A percentile compares a stretch with the other conserved stretches of the same genome.
Conservation (phyloP, 2,329 filamentous ascomycete species). For the Alternaria ventricosa region DNA sequence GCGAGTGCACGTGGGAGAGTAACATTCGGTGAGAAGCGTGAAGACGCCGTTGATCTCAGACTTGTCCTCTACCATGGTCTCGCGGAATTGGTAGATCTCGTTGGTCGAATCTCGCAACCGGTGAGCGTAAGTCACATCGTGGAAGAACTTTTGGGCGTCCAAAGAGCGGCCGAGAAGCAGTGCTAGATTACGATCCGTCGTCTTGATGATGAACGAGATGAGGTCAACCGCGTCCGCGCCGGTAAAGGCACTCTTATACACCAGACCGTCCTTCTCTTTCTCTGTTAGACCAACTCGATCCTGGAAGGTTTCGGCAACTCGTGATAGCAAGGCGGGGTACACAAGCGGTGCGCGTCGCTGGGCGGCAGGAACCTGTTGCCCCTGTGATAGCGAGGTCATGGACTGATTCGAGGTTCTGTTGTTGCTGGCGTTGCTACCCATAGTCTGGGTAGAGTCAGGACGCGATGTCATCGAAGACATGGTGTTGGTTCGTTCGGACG, state of each 20-base stretch:
- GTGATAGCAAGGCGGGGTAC: slow-evolving; percentile 91
- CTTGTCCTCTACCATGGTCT: slow-evolving; percentile 86
- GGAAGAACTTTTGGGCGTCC: slow-evolving; percentile 98
- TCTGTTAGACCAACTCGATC: slow-evolving; percentile 86
- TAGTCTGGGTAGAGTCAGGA: slow-evolving; percentile 46
- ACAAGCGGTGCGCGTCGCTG: slow-evolving; percentile 78
- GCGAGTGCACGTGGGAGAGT: slow-evolving; percentile 94
- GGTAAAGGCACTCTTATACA: slow-evolving; percentile 97
- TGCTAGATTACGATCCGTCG: slow-evolving; percentile 92
- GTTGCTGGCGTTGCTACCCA: slow-evolving; percentile 28
- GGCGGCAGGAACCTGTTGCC: slow-evolving; percentile 53
- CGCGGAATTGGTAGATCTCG: slow-evolving; percentile 96
- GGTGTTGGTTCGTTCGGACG: slow-evolving; percentile 67
- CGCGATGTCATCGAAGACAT: slow-evolving; percentile 56
- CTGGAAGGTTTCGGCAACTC: slow-evolving; percentile 89
- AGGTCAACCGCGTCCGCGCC: slow-evolving; percentile 95
- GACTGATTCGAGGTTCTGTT: slow-evolving; percentile 56
- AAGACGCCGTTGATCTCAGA: slow-evolving; percentile 94
- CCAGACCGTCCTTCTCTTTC: slow-evolving; percentile 92
- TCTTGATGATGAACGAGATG: slow-evolving; percentile 95
- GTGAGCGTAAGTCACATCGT: slow-evolving; percentile 98
- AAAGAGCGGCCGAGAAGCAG: slow-evolving; percentile 87
- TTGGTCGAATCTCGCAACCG: slow-evolving; percentile 89
- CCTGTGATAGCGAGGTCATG: slow-evolving; percentile 33
- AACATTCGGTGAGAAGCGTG: slow-evolving; percentile 93